A percentile compares a stretch with the other conserved stretches of the same genome.
phyloP scores from a whole-genome alignment of 371 early-diverging fungal genomes.

The Lichtheimia ornata region DNA sequence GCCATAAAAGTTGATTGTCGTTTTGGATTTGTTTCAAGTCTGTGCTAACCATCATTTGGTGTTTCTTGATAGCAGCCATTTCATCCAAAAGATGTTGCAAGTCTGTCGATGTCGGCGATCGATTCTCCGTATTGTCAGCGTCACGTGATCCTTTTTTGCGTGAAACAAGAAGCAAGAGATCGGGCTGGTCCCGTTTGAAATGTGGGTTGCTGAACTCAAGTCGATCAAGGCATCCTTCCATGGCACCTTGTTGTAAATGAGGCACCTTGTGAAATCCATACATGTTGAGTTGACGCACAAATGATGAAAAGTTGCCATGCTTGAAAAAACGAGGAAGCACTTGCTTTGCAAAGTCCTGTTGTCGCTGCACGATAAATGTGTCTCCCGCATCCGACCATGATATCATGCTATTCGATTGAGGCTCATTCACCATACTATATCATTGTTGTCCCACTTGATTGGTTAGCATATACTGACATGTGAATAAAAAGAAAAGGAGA shows the following conservation, averaged over 20 bases:
- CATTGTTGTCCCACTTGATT: no score
- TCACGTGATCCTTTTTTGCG: conserved; percentile 48
- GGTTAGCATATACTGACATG: neutral
- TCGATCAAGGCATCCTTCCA: conserved; percentile 48
- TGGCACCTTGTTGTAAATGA: conserved; percentile 76
- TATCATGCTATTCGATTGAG: conserved; percentile 68
- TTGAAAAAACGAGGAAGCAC: conserved; percentile 90
- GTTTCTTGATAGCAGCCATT: conserved; percentile 83
- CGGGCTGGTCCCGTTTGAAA: conserved; percentile 60
- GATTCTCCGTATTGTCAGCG: conserved; percentile 13
- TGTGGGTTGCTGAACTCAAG: conserved; percentile 64
- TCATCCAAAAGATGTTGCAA: conserved; percentile 74
- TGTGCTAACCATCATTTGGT: conserved; percentile 83
- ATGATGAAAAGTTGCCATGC: conserved; percentile 91
- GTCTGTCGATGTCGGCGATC: conserved; percentile 30
- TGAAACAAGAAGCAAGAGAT: conserved; percentile 50
- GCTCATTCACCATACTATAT: conserved; percentile 73
- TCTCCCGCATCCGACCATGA: conserved; percentile 77
- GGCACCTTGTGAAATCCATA: conserved; percentile 87
- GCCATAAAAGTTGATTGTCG: conserved; percentile 89
- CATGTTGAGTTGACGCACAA: conserved; percentile 96
- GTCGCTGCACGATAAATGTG: conserved; percentile 71
- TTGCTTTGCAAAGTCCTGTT: conserved; percentile 81
- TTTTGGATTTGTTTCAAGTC: conserved; percentile 86
- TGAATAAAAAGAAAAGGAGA: conserved; percentile 1